Base-by-base conservation (phyloP, 2,329 filamentous ascomycete species). In the Cladosporium sp. region DNA sequence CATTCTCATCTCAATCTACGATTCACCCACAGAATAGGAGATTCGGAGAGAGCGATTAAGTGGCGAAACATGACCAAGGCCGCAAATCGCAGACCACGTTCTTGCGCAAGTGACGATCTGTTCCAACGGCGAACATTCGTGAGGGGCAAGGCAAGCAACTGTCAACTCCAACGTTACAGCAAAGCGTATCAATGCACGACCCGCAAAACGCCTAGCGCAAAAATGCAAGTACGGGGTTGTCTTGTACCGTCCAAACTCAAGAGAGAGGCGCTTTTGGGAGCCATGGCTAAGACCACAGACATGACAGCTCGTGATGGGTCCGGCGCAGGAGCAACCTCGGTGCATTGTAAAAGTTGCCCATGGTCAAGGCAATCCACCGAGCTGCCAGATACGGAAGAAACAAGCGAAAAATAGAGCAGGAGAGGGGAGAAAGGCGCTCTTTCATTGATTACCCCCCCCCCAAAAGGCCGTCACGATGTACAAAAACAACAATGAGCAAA, bases 381-480 rank as follows among this genome's bases (percentile, higher is more conserved):
- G 39, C 39, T 46, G 39, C 39, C 39, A 46, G 3, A 46, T 11
- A 5, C n/a, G 39, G 39, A 46, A 46, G 39, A 21, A 46, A 46
- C 39, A 46, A 46, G 39, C 39, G 39, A 46, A 21, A 46, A 46
- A 11, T n/a, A 46, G 39, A 13, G n/a, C 6, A n/a, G 10, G 30
- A 32, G 30, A 11, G 10, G 30, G 30, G 11, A 7, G 11, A 46
- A 46, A 46, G 4, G n/a, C n/a, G 39, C 39, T 21, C n/a, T n/a
- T 46, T 43, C 39, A 46, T 46, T 46, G 21, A 46, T 21, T 21
- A 8, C 4, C n/a, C n/a, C 23, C 21, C 4, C n/a, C n/a, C 23
- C 21, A 14, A 8, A 39, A 58, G 54, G 54, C 54, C 54, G 54
- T 58, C 30, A 39, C 54, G 32, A 58, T 58, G 54, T 58, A 58